Evolutionary conservation across 2,329 filamentous ascomycete genomes (phyloP).

Genomic region (Venturiaceae sp.): DNA sequence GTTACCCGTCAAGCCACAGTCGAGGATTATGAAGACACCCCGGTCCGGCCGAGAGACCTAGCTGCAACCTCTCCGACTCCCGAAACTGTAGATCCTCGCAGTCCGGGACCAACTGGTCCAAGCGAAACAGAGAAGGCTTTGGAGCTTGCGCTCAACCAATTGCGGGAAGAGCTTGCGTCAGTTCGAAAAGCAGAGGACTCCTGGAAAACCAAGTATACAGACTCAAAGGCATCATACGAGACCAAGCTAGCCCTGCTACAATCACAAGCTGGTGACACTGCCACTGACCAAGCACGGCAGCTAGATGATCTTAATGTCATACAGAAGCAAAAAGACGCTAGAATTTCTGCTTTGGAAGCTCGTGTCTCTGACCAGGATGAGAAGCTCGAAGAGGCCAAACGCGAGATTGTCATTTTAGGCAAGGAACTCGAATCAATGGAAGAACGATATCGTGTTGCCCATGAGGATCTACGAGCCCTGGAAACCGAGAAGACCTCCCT

Average conservation of each 20-base stretch:
- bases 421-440: neutral
- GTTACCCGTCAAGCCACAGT: conserved; percentile 1
- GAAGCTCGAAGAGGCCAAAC: neutral
- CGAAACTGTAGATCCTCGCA: neutral
- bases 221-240: neutral
- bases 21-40: conserved; percentile 9
- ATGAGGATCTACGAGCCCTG: neutral
- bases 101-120: neutral
- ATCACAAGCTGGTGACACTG: neutral
- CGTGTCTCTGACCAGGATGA: neutral
- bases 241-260: neutral
- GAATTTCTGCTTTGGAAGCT: neutral
- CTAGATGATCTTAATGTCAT: neutral
- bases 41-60: neutral
- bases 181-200: neutral
- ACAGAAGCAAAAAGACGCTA: neutral
- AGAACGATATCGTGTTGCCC: neutral
- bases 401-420: neutral
- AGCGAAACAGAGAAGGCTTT: neutral
- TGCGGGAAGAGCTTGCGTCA: neutral
- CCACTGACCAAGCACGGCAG: neutral
- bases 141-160: neutral
- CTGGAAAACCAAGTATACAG: neutral
- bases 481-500: neutral
- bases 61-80: neutral